Evolutionary conservation across 345 rosid genomes (phyloP).

Genomic region (Luvunga scandens): DNA sequence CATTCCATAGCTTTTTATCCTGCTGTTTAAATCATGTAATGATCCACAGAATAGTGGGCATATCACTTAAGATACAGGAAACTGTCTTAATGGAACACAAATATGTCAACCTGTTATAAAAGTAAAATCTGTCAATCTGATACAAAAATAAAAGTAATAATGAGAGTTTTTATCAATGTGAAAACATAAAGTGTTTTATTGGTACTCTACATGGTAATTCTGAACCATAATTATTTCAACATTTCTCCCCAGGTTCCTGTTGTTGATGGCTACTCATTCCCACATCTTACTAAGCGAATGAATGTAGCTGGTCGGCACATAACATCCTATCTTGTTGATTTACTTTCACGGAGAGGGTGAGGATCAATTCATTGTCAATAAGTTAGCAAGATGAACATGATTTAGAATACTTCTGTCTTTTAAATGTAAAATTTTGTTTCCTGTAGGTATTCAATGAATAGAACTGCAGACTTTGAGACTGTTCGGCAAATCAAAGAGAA

Average conservation of each 20-base stretch:
- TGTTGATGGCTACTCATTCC: conserved; percentile 97
- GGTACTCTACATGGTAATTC: conserved; percentile 8
- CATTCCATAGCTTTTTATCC: not conserved
- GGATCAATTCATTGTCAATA: conserved; percentile 16
- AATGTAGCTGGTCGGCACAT: conserved; percentile 99
- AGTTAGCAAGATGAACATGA: conserved; percentile 10
- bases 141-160: not conserved
- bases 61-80: not conserved
- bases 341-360: conserved; percentile 95
- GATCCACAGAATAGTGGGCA: not conserved
- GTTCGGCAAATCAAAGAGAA: conserved; percentile 96
- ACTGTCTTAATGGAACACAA: not conserved
- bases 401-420: not conserved
- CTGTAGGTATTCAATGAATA: conserved; percentile 87
- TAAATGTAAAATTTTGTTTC: conserved; percentile 15
- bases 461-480: conserved; percentile 89
- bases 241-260: conserved; percentile 77
- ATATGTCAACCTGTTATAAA: not conserved
- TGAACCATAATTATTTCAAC: conserved; percentile 21
- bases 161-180: not conserved
- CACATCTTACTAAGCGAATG: conserved; percentile 98
- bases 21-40: not conserved
- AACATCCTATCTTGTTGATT: conserved; percentile 92
- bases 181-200: not conserved
- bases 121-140: not conserved